Evolutionary conservation across 148 eudicot genomes (phyloP), one percentile per base, ranked within the genome.

Genomic region (Silene conica): DNA sequence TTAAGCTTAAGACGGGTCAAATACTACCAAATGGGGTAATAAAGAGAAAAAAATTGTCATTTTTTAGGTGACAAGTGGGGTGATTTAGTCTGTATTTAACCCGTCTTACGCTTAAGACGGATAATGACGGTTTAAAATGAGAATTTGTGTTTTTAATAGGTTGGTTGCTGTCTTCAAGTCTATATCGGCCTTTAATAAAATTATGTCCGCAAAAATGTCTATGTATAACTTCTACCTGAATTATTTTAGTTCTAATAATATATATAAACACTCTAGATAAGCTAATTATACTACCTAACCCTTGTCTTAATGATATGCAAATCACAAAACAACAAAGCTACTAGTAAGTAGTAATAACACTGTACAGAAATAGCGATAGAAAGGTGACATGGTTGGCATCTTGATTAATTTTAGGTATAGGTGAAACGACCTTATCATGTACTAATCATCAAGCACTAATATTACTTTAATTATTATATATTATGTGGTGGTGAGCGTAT

Each of bases 251-350:
- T 10, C 4, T 4, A n/a, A n/a, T 50, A 61, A 22, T 61, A n/a
- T 61, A 6, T 64, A 16, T 64, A 46, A 64, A 64, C 69, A 6
- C 23, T 65, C 19, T 11, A 41, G 26, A 31, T 66, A 12, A 15
- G 26, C 71, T 74, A 74, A 74, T 74, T 50, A 79, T 79, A 73
- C 46, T 48, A 63, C 83, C 80, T 62, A 81, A 81, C 77, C 55
- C 38, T 45, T 15, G 59, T 66, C 52, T 76, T 77, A 81, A 73
- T 81, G 45, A 81, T 73, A 55, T 66, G 62, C 57, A 73, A 73
- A 73, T 76, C 63, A 43, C 66, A 77, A 67, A 19, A 72, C 34
- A 76, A 68, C 69, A 62, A 56, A 63, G 11, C 28, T 69, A 54
- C 19, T 31, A 31, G 34, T 31, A 31, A 31, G 31, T 34, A 61